Evolutionary conservation across 306 rosid genomes (phyloP).

Genomic region (Neltuma alba): DNA sequence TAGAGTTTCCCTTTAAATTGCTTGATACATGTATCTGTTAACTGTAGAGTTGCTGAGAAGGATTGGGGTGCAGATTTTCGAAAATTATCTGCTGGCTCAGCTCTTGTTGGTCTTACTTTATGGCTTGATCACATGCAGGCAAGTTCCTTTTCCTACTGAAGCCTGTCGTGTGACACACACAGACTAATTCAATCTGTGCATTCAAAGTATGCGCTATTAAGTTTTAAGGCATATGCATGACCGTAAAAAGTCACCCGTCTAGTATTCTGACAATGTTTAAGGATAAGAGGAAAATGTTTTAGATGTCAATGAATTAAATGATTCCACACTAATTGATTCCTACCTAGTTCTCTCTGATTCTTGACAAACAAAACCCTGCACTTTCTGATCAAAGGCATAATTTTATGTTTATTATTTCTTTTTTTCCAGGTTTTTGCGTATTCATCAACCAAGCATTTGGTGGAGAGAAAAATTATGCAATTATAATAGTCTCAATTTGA

Average conservation of each 20-base stretch:
- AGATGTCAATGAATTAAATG: background rate
- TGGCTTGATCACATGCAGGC: conserved; percentile 99
- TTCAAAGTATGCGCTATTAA: background rate
- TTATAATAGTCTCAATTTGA: background rate
- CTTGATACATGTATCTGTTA: conserved; percentile 34
- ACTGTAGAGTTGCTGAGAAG: conserved; percentile 80
- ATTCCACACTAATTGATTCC: background rate
- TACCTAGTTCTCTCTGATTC: background rate
- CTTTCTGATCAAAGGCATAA: conserved; percentile 3
- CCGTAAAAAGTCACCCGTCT: background rate
- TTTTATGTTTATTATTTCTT: conserved; percentile 1
- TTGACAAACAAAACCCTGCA: background rate
- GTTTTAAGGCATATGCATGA: background rate
- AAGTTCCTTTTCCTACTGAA: conserved; percentile 30
- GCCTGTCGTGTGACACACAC: background rate
- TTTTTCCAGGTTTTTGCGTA: background rate
- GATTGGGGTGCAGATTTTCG: conserved; percentile 98
- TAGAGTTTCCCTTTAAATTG: conserved; percentile 17
- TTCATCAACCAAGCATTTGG: background rate
- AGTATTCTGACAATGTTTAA: background rate
- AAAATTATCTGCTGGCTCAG: conserved; percentile 92
- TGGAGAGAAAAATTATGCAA: background rate
- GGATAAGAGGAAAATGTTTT: background rate
- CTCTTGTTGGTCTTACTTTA: conserved; percentile 90
- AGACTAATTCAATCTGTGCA: no score